phyloP scores from a whole-genome alignment of 2,329 filamentous ascomycete species.

The Aschersonia sp. region DNA sequence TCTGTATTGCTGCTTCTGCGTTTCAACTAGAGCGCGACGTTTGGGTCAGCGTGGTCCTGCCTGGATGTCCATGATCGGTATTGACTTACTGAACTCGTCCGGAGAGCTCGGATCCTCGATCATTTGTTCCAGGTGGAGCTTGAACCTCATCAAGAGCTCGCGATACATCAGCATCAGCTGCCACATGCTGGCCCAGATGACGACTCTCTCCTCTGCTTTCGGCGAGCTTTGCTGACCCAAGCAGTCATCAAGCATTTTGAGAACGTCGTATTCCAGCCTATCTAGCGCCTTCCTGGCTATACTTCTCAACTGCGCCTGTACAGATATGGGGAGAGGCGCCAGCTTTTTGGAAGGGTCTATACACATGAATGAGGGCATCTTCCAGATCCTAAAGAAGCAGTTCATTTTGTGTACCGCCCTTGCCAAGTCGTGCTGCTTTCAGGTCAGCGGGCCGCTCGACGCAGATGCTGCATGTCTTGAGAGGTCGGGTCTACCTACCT shows the following conservation, averaged over 20 bases:
- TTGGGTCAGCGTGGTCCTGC: too few species aligned
- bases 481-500: slow-evolving; percentile 14
- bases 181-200: slow-evolving; percentile 34
- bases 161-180: slow-evolving; percentile 33
- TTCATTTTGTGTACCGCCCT: slow-evolving; percentile 29
- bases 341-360: slow-evolving; percentile 21
- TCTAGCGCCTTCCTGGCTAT: slow-evolving; percentile 23
- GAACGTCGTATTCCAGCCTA: slow-evolving; percentile 22
- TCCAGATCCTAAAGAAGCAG: slow-evolving; percentile 36
- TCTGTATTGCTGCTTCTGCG: slow-evolving; percentile 9
- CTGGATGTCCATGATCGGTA: too few species aligned
- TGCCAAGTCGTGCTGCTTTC: slow-evolving; percentile 24
- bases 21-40: slow-evolving; percentile 5
- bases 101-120: slow-evolving; percentile 9
- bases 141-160: slow-evolving; percentile 21
- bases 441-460: slow-evolving; percentile 6
- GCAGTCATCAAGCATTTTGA: slow-evolving; percentile 24
- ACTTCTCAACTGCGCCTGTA: slow-evolving; percentile 23
- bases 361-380: slow-evolving; percentile 25
- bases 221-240: slow-evolving; percentile 23
- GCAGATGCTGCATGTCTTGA: background rate
- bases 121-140: slow-evolving; percentile 12
- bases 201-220: slow-evolving; percentile 22
- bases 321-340: slow-evolving; percentile 21
- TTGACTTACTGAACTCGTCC: slow-evolving; percentile 6